Conservation (phyloP, 495 filamentous ascomycete species). For the Xanthoparmelia taractica region DNA sequence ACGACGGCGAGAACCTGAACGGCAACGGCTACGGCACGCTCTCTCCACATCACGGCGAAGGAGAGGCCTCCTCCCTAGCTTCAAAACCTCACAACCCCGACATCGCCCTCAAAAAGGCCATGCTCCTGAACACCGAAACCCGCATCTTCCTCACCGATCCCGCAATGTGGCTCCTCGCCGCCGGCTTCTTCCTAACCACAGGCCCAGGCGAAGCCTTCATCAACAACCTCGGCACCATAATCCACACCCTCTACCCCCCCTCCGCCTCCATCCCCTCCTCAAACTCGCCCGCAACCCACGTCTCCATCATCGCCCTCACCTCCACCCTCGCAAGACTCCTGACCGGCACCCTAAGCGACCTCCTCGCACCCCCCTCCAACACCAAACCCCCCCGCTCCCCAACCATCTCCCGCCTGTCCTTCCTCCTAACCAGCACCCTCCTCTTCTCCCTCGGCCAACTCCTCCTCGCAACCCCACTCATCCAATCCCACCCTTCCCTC, state of each 20-base stretch:
- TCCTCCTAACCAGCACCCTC: slow-evolving; percentile 67
- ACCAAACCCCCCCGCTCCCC: slow-evolving; percentile 21
- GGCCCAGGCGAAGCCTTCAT: slow-evolving; percentile 95
- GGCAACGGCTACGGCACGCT: slow-evolving; percentile 50
- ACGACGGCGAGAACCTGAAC: slow-evolving; percentile 24
- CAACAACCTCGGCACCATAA: slow-evolving; percentile 92
- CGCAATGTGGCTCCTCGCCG: slow-evolving; percentile 91
- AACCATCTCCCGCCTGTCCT: slow-evolving; percentile 66
- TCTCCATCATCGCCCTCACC: slow-evolving; percentile 82
- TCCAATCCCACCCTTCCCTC: slow-evolving; percentile 54
- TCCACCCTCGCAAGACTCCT: slow-evolving; percentile 82
- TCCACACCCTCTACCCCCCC: slow-evolving; percentile 71
- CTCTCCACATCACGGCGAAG: slow-evolving; percentile 6
- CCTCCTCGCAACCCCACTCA: slow-evolving; percentile 61
- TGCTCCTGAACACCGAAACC: slow-evolving; percentile 83
- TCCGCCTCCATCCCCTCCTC: slow-evolving; percentile 46
- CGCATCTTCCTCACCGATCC: slow-evolving; percentile 71
- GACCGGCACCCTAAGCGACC: slow-evolving; percentile 77
- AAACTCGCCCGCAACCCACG: slow-evolving; percentile 72
- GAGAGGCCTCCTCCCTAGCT: slow-evolving; percentile 5
- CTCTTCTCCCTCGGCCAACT: slow-evolving; percentile 71
- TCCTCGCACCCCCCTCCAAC: slow-evolving; percentile 65
- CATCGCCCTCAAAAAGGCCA: slow-evolving; percentile 65
- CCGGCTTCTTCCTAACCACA: slow-evolving; percentile 87
- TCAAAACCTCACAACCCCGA: slow-evolving; percentile 30